These are phyloP conservation scores for Globisporangium paddicum DNA, from an alignment of 352 stramenopile genomes.

Conservation along the genomic window DNA sequence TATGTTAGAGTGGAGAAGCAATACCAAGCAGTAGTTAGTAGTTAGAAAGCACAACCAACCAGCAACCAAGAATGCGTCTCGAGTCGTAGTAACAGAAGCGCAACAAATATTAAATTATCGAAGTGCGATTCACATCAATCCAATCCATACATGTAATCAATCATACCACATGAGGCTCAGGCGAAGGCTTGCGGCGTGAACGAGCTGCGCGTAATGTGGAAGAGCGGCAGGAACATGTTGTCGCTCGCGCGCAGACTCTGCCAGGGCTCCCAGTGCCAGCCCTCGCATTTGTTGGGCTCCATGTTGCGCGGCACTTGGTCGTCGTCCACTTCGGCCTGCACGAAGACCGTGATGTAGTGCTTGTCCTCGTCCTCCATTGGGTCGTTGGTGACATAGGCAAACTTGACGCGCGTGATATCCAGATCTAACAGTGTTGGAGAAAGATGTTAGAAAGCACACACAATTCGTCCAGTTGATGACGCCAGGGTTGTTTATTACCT, in stretches of 20 bases:
- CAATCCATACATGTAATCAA: not conserved
- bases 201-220: conserved; percentile 55
- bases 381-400: conserved; percentile 81
- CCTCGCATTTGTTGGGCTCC: conserved; percentile 81
- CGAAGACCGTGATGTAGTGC: conserved; percentile 86
- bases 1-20: not conserved
- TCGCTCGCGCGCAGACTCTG: conserved; percentile 39
- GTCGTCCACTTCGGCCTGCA: conserved; percentile 55
- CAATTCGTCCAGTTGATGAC: not conserved
- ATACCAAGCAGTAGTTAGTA: too few relatives aligned
- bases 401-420: conserved; percentile 41
- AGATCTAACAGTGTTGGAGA: conserved; percentile 29
- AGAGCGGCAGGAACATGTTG: conserved; percentile 73
- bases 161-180: not conserved
- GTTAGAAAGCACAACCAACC: not conserved
- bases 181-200: conserved; percentile 34
- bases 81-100: not conserved
- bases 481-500: conserved; percentile 17
- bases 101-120: not conserved
- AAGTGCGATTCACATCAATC: too few relatives aligned
- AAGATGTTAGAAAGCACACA: not conserved
- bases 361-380: conserved; percentile 76
- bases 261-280: conserved; percentile 68
- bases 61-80: not conserved
- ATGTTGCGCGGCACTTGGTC: conserved; percentile 60